Base-by-base conservation (phyloP, 148 eudicot species). In the Persicaria maculosa region DNA sequence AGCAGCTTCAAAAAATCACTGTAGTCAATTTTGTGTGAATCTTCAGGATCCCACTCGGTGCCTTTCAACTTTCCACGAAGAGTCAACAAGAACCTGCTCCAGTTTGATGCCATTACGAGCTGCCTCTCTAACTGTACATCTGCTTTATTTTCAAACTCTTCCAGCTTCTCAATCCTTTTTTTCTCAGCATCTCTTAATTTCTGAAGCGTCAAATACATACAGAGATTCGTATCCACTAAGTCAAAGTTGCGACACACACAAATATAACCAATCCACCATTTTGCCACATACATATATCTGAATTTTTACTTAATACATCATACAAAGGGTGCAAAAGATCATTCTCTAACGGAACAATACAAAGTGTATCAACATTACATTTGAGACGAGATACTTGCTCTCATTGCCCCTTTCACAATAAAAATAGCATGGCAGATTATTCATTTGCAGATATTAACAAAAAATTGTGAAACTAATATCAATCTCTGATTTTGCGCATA, bases 71-170 rank as follows among this genome's bases (percentile, higher is more conserved):
- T 89, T 72, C 97, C 94, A 53, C 84, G 90, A 87, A 86, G 50
- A 31, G 89, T 85, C 81, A 91, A 80, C 78, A 93, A 83, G n/a
- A 68, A 76, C 77, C 97, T 83, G 80, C 98, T 93, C 98, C 98
- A 93, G 57, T 93, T 91, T 53, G 98, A 91, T 44, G 98, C 93
- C 98, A 93, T 85, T 14, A 91, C 88, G 46, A 93, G 84, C 79
- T 93, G 94, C 86, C 98, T 91, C 80, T 93, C 98, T 55, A 93
- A 76, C 82, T 93, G 98, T 58, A 89, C 76, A 81, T 89, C 87
- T 74, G 97, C 98, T 77, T 85, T 86, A 57, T 84, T 83, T 68
- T 91, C 98, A 75, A 93, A 80, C 77, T 91, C 98, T 83, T 93
- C 97, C 78, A 83, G 83, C 75, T 88, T 85, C 79, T 86, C 83